phyloP scores from a whole-genome alignment of 2,329 filamentous ascomycete genomes.

The Colletotrichum karsti region DNA sequence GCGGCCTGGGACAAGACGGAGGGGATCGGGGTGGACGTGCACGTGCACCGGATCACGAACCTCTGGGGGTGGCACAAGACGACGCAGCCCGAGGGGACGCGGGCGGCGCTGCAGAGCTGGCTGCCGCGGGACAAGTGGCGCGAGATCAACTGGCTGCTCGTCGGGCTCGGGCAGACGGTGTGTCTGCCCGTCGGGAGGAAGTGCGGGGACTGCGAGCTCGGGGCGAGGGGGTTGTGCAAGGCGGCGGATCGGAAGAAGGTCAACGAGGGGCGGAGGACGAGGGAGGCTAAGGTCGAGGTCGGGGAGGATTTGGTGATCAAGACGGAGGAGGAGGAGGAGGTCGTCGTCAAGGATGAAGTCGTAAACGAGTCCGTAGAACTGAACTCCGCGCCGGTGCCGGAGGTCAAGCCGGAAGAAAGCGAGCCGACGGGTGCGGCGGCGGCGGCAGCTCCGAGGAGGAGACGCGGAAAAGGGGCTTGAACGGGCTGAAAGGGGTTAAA shows the following conservation, averaged over 20 bases:
- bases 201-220: slow-evolving; percentile 88
- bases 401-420: background rate
- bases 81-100: slow-evolving; percentile 83
- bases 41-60: slow-evolving; percentile 94
- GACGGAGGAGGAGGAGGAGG: slow-evolving; percentile 37
- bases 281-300: slow-evolving; percentile 38
- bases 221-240: slow-evolving; percentile 78
- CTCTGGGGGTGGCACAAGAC: slow-evolving; percentile 92
- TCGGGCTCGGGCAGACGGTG: slow-evolving; percentile 87
- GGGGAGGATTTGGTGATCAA: slow-evolving; percentile 31
- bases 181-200: slow-evolving; percentile 81
- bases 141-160: slow-evolving; percentile 90
- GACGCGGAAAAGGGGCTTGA: background rate
- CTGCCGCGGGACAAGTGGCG: slow-evolving; percentile 86
- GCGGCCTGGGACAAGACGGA: slow-evolving; percentile 71
- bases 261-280: slow-evolving; percentile 61
- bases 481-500: no score
- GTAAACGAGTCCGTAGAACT: background rate
- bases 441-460: background rate
- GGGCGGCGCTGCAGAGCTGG: slow-evolving; percentile 80
- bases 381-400: background rate
- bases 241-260: slow-evolving; percentile 74
- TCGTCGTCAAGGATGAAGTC: slow-evolving; percentile 34
- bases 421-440: background rate
- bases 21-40: slow-evolving; percentile 93